Evolutionary conservation across 1,284 basidiomycete genomes (phyloP), one percentile per base, ranked within the genome.

Genomic region (Prillingera fragicola): DNA sequence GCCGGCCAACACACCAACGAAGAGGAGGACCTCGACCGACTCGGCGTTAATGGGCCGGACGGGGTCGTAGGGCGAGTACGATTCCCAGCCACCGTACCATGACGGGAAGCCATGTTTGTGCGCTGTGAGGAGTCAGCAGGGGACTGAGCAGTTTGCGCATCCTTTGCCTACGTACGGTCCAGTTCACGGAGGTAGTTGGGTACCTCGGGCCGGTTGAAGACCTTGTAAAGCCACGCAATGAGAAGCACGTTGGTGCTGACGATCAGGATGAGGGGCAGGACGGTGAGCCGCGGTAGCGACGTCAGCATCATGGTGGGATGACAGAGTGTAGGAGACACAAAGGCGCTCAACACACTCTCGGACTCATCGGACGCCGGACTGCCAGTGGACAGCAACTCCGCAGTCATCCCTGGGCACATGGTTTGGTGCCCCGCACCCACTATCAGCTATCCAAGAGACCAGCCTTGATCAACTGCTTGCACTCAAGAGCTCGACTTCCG

Each of bases 181-280:
- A 35, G 32, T 9, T 40, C 38, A 3, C 38, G 26, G 33, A 40
- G 34, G 33, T 38, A 45, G 26, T 45, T 27, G 8, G 43, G 43
- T 4, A 39, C 21, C 17, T 22, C 6, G 2, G 43, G 43, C 8
- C 38, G 32, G 14, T 17, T 31, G 19, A 40, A 3, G 21, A 45
- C 7, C 8, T 17, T 24, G 12, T 28, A 34, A 9, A 36, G 19
- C 27, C 32, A 45, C 5, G 43, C 37, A 1, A 40, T 17, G 3
- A 17, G 7, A 17, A 31, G 29, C n/a, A 31, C n/a, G n/a, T n/a
- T n/a, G n/a, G n/a, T 17, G 29, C 8, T 8, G n/a, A 31, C 29
- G 3, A 17, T 15, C n/a, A 31, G n/a, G 3, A n/a, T 17, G n/a
- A 31, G 29, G 9, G 18, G 29, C n/a, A 31, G n/a, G 29, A 17